Conservation (phyloP, 768 basidiomycete species). For the Mycena olivaceomarginata region DNA sequence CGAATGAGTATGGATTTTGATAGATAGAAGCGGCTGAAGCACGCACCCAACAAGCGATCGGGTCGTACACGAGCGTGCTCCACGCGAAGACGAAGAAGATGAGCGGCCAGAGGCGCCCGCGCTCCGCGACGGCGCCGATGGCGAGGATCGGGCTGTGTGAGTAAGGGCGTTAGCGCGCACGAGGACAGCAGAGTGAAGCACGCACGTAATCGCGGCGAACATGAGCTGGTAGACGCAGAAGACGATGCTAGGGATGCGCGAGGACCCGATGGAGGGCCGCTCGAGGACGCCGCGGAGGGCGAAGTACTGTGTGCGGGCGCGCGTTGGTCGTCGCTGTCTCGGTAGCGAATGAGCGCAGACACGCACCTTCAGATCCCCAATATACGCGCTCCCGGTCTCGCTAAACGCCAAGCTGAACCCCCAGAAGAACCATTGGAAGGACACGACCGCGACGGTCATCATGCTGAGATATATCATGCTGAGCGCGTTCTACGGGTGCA, state of each 20-base stretch:
- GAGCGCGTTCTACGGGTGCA: conserved; percentile 77
- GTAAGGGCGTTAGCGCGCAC: background rate
- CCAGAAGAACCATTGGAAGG: conserved; percentile 95
- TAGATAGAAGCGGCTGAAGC: no score
- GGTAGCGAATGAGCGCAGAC: no score
- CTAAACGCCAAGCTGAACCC: conserved; percentile 95
- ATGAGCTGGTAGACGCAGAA: conserved; percentile 93
- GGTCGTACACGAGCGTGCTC: conserved; percentile 94
- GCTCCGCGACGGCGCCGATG: conserved; percentile 94
- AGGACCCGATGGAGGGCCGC: conserved; percentile 83
- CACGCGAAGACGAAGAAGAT: conserved; percentile 95
- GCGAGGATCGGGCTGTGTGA: conserved; percentile 85
- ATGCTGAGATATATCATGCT: conserved; percentile 91
- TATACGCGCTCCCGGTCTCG: conserved; percentile 82
- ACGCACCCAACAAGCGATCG: conserved; percentile 86
- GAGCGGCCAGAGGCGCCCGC: conserved; percentile 88
- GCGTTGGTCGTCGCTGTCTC: no score
- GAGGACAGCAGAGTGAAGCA: conserved; percentile 30
- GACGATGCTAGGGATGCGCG: conserved; percentile 81
- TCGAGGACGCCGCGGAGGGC: conserved; percentile 87
- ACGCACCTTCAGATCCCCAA: conserved; percentile 82
- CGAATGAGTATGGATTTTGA: no score
- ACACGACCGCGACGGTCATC: conserved; percentile 81
- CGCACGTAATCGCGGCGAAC: conserved; percentile 93
- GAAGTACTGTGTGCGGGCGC: conserved; percentile 74